Evolutionary conservation across 805 yeast species (phyloP).

Genomic region (Cyberlindnera mycetangii): DNA sequence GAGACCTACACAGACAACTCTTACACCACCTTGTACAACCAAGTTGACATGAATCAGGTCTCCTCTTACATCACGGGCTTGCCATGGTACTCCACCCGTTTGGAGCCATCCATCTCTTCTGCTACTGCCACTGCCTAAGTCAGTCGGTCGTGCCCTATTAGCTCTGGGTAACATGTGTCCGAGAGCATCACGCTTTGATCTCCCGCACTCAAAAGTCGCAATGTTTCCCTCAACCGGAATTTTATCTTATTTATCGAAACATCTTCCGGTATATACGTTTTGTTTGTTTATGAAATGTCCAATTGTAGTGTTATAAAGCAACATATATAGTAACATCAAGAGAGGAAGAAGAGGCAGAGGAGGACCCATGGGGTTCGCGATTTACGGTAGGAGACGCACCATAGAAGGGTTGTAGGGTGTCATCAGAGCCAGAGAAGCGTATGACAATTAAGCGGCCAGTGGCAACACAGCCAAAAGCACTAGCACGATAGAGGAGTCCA

Average conservation of each 20-base stretch:
- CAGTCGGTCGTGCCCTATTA: too few relatives aligned
- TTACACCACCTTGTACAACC: slow-evolving; percentile 29
- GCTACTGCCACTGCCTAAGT: slow-evolving; percentile 12
- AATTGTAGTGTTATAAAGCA: neutral
- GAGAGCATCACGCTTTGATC: too few relatives aligned
- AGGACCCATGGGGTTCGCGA: neutral
- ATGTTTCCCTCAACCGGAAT: too few relatives aligned
- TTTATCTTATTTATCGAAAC: too few relatives aligned
- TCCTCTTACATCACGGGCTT: slow-evolving; percentile 28
- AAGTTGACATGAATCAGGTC: slow-evolving; percentile 26
- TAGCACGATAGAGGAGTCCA: too few relatives aligned
- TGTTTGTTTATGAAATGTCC: neutral
- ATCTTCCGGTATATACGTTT: neutral
- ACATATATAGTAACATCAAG: neutral
- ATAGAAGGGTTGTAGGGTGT: too few relatives aligned
- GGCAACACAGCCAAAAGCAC: too few relatives aligned
- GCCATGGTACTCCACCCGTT: slow-evolving; percentile 31
- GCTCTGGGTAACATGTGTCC: too few relatives aligned
- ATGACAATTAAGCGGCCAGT: too few relatives aligned
- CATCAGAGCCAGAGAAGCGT: too few relatives aligned
- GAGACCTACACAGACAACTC: slow-evolving; percentile 32
- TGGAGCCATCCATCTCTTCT: slow-evolving; percentile 14
- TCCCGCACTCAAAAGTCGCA: too few relatives aligned
- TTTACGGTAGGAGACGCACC: too few relatives aligned
- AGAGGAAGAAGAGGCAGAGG: neutral